Evolutionary conservation across 73 alveolate species (phyloP).

Genomic region (Paramecium caudatum): DNA sequence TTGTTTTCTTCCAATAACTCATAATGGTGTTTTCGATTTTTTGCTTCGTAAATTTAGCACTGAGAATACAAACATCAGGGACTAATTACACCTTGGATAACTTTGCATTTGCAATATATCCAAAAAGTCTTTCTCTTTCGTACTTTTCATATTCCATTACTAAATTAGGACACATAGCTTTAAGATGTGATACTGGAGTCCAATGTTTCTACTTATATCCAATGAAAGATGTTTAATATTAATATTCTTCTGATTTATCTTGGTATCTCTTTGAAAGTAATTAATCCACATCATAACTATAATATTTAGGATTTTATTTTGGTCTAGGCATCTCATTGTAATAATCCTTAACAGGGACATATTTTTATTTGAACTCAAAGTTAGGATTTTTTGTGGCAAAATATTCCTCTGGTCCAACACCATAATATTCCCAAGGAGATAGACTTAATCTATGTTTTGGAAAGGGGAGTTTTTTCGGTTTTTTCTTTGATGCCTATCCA

Average conservation of each 20-base stretch:
- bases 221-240: slow-evolving; percentile 13
- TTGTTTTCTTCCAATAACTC: slow-evolving; percentile 45
- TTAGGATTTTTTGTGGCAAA: slow-evolving; percentile 64
- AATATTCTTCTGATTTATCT: not conserved
- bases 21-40: not conserved
- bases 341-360: slow-evolving; percentile 45
- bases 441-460: slow-evolving; percentile 63
- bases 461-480: slow-evolving; percentile 21
- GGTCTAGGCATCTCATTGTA: slow-evolving; percentile 66
- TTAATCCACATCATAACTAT: slow-evolving; percentile 41
- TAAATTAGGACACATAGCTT: slow-evolving; percentile 31
- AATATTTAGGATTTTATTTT: slow-evolving; percentile 56
- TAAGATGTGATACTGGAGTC: slow-evolving; percentile 50
- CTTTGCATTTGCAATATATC: not conserved
- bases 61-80: not conserved
- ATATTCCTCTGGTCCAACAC: slow-evolving; percentile 64
- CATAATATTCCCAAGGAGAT: slow-evolving; percentile 68
- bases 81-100: not conserved
- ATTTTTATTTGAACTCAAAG: slow-evolving; percentile 29
- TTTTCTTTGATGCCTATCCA: slow-evolving; percentile 7
- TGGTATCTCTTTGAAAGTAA: slow-evolving; percentile 40
- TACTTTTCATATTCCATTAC: slow-evolving; percentile 36
- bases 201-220: slow-evolving; percentile 64
- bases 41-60: not conserved
- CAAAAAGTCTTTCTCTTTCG: slow-evolving; percentile 54